Conservation (phyloP, 2,329 filamentous ascomycete species). For the Calonectria pseudoturangicola region DNA sequence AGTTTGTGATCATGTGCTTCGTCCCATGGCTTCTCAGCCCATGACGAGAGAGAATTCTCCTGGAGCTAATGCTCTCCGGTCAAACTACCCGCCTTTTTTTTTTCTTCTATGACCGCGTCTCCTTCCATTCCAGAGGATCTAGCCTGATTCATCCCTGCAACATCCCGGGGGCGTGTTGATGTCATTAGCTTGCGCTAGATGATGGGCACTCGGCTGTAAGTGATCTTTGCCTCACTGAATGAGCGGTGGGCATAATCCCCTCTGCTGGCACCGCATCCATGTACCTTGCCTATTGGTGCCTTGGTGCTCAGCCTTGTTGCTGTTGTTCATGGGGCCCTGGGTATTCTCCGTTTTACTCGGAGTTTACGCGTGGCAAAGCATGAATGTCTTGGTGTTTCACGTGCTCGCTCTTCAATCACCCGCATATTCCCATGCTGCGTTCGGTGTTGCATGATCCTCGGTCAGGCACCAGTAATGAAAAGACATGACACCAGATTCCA, state of each 20-base stretch:
- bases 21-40: slow-evolving; percentile 10
- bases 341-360: background rate
- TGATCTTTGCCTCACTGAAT: slow-evolving; percentile 24
- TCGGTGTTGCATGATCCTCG: background rate
- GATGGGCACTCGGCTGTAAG: background rate
- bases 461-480: slow-evolving; percentile 24
- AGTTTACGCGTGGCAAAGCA: background rate
- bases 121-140: slow-evolving; percentile 4
- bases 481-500: slow-evolving; percentile 25
- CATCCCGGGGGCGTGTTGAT: background rate
- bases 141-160: background rate
- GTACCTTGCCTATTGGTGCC: slow-evolving; percentile 16
- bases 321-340: slow-evolving; percentile 20
- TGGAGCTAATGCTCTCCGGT: background rate
- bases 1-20: slow-evolving; percentile 34
- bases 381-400: slow-evolving; percentile 20
- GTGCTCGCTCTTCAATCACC: slow-evolving; percentile 11
- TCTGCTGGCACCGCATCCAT: background rate
- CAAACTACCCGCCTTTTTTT: slow-evolving; percentile 9
- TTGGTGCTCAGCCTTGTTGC: background rate
- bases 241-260: slow-evolving; percentile 8
- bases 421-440: slow-evolving; percentile 9
- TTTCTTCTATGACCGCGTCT: slow-evolving; percentile 3
- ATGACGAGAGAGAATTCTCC: background rate
- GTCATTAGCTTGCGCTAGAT: slow-evolving; percentile 19